Evolutionary conservation across 352 stramenopile genomes (phyloP).

Genomic region (Globisporangium uncinulatum): DNA sequence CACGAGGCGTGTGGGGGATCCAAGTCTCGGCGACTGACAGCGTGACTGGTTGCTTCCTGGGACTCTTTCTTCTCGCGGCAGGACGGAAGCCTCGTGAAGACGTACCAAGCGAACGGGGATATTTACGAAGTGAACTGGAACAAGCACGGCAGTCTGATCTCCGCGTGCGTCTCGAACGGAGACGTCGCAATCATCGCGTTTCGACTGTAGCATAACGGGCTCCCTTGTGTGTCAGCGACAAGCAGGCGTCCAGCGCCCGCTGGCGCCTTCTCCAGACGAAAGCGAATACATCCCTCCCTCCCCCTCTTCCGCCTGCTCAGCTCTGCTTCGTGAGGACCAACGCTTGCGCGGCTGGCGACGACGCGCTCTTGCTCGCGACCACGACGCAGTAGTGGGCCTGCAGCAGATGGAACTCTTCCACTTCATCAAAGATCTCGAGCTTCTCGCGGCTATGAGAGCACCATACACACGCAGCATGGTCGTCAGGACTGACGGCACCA

Average conservation of each 20-base stretch:
- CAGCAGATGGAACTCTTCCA: conserved; percentile 91
- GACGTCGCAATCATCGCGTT: conserved; percentile 88
- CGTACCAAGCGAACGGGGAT: conserved; percentile 90
- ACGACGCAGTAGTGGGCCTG: conserved; percentile 90
- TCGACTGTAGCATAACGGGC: conserved; percentile 87
- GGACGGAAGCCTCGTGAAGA: conserved; percentile 78
- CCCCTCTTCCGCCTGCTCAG: neutral
- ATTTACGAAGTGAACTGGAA: conserved; percentile 99
- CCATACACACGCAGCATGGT: neutral
- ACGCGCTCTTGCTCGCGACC: conserved; percentile 52
- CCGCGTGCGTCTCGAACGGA: conserved; percentile 80
- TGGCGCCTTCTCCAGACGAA: neutral
- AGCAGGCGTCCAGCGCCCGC: neutral
- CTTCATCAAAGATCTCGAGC: conserved; percentile 90
- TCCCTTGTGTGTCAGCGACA: conserved; percentile 13
- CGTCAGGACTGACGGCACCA: neutral
- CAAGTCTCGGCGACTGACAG: neutral
- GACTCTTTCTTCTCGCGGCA: conserved; percentile 11
- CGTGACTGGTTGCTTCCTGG: neutral
- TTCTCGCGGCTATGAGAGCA: conserved; percentile 52
- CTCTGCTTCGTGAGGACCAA: conserved; percentile 18
- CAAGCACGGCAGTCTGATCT: conserved; percentile 79
- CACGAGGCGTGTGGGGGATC: too few species aligned
- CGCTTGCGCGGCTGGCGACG: conserved; percentile 21
- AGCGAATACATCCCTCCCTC: neutral